These are phyloP conservation scores for Chaetomium cochliodes DNA, from an alignment of 495 filamentous ascomycete species.

Conservation along the genomic window DNA sequence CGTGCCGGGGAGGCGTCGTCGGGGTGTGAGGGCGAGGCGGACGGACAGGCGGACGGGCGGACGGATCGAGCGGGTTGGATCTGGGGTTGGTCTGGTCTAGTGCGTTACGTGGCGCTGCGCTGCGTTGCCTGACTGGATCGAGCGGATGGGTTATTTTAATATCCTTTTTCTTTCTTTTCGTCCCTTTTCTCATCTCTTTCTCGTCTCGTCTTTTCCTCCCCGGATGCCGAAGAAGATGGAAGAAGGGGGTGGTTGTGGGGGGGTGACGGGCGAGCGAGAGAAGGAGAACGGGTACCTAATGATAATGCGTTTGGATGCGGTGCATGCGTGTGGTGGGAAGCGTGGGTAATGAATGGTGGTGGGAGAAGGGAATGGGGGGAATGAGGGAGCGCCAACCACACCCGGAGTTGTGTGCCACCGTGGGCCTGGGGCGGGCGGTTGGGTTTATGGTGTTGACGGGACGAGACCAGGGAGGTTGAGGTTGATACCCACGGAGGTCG, in stretches of 20 bases:
- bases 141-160: too few species aligned
- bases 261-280: neutral
- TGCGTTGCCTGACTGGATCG: too few species aligned
- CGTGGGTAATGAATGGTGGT: neutral
- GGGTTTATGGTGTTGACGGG: neutral
- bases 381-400: neutral
- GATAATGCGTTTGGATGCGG: slow-evolving; percentile 3
- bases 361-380: neutral
- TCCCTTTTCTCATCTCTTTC: too few species aligned
- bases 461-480: neutral
- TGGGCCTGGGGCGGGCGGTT: neutral
- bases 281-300: slow-evolving; percentile 2
- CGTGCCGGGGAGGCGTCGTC: neutral
- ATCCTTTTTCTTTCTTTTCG: too few species aligned
- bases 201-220: neutral
- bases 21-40: neutral
- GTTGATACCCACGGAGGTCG: neutral
- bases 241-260: neutral
- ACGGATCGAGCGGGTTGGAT: neutral
- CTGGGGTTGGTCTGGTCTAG: neutral
- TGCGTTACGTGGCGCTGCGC: neutral
- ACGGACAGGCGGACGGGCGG: neutral
- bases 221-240: neutral
- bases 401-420: neutral
- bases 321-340: neutral